A percentile compares a stretch with the other conserved stretches of the same genome.
These are phyloP conservation scores for Monilinia laxa DNA, from an alignment of 2,329 filamentous ascomycete species.

Conservation along the genomic window DNA sequence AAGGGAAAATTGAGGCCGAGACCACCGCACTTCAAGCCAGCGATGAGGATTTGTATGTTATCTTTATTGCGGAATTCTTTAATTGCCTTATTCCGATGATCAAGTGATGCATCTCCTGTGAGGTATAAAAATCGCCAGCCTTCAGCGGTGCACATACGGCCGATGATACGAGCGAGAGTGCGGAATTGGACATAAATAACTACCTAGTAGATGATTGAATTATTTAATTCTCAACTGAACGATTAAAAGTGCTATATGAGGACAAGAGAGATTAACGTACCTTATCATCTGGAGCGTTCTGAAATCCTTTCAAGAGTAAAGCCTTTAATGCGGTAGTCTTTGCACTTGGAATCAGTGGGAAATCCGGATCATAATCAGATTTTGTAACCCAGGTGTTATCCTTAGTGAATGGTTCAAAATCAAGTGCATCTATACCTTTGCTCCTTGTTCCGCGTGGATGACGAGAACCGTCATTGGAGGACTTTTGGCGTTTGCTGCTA, in stretches of 20 bases:
- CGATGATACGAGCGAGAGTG: constrained; percentile 52
- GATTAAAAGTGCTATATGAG: neutral
- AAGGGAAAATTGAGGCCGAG: constrained; percentile 56
- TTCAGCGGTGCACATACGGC: constrained; percentile 50
- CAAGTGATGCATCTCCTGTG: constrained; percentile 49
- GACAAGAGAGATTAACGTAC: constrained; percentile 29
- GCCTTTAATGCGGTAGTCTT: constrained; percentile 43
- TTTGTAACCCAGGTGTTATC: constrained; percentile 33
- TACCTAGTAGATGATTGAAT: constrained; percentile 27
- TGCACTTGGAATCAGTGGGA: constrained; percentile 41
- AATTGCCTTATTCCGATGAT: constrained; percentile 48
- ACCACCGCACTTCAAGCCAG: constrained; percentile 57
- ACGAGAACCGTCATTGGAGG: neutral
- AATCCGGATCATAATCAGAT: constrained; percentile 32
- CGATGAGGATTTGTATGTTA: constrained; percentile 50
- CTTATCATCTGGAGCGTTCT: constrained; percentile 50
- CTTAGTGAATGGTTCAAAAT: constrained; percentile 33
- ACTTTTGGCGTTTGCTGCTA: constrained; percentile 19
- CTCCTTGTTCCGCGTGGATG: neutral
- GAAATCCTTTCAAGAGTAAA: constrained; percentile 44
- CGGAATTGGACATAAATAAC: constrained; percentile 61
- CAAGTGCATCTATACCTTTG: constrained; percentile 34
- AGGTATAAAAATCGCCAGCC: constrained; percentile 46
- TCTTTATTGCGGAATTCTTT: constrained; percentile 46
- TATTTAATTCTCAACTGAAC: constrained; percentile 5